Conservation (phyloP, 495 filamentous ascomycete species). For the Hypoxylon perforatum region DNA sequence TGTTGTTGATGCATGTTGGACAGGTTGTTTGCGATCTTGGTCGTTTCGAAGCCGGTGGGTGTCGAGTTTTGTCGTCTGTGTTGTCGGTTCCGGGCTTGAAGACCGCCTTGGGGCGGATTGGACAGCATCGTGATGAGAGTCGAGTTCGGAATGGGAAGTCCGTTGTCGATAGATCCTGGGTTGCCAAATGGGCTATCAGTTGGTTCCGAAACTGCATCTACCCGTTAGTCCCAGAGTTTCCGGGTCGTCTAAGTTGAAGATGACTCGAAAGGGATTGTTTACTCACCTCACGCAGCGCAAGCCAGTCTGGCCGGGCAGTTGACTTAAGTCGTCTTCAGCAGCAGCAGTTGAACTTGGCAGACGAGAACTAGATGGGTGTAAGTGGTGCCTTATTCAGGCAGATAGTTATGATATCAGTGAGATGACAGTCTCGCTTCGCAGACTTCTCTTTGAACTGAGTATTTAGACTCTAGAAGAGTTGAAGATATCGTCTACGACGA, state of each 20-base stretch:
- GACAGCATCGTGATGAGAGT: constrained; percentile 80
- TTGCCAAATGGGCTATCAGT: constrained; percentile 56
- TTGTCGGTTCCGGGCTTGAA: constrained; percentile 76
- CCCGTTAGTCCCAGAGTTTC: constrained; percentile 34
- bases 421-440: constrained; percentile 17
- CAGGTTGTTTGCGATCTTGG: constrained; percentile 69
- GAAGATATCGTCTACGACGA: constrained; percentile 22
- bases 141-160: constrained; percentile 64
- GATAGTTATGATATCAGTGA: constrained; percentile 14
- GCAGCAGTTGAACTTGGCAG: constrained; percentile 50
- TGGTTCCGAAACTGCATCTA: constrained; percentile 65
- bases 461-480: constrained; percentile 3
- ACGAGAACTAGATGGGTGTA: constrained; percentile 44
- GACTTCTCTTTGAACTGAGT: constrained; percentile 7
- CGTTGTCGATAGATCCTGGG: constrained; percentile 58
- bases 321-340: constrained; percentile 56
- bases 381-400: constrained; percentile 40
- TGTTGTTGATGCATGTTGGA: constrained; percentile 64
- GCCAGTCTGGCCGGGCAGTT: constrained; percentile 72
- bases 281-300: constrained; percentile 80
- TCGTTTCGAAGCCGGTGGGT: constrained; percentile 76
- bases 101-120: constrained; percentile 67
- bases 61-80: constrained; percentile 92
- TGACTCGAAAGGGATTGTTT: constrained; percentile 5
- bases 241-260: constrained; percentile 13